Percentiles rank a stretch among this genome's conserved stretches.
Evolutionary conservation across 2,329 filamentous ascomycete species (phyloP).

Genomic region (Cladosporium sp.): DNA sequence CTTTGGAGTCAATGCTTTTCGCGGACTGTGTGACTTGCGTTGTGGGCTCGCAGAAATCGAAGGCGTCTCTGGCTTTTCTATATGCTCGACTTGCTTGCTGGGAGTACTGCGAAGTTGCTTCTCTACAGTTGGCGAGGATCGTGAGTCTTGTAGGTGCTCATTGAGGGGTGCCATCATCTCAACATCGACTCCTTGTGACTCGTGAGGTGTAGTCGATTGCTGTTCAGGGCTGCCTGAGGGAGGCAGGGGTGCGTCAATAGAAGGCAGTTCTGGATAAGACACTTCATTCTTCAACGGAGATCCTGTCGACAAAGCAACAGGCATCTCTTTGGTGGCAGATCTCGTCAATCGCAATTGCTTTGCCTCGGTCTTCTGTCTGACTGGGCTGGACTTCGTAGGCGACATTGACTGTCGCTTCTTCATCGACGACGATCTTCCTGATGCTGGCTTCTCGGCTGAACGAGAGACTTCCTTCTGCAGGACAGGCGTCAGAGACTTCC

Average conservation of each 20-base stretch:
- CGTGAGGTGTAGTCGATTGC: not conserved
- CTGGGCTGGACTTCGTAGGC: not conserved
- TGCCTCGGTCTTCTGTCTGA: not conserved
- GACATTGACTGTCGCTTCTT: slow-evolving; percentile 17
- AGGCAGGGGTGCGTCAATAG: not conserved
- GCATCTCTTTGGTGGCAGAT: slow-evolving; percentile 5
- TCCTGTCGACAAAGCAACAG: not conserved
- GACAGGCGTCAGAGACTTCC: slow-evolving; percentile 32
- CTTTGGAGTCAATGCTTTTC: not conserved
- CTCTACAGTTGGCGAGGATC: slow-evolving; percentile 24
- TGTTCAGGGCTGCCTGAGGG: not conserved
- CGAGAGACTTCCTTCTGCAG: slow-evolving; percentile 28
- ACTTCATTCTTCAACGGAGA: slow-evolving; percentile 17
- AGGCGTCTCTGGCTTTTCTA: slow-evolving; percentile 14
- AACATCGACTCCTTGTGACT: slow-evolving; percentile 11
- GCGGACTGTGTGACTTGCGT: slow-evolving; percentile 10
- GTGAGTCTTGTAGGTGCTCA: slow-evolving; percentile 18
- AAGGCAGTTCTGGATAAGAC: slow-evolving; percentile 22
- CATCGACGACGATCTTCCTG: slow-evolving; percentile 6
- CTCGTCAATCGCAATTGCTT: not conserved
- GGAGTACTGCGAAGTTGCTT: slow-evolving; percentile 27
- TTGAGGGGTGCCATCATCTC: slow-evolving; percentile 15
- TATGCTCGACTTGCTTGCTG: slow-evolving; percentile 8
- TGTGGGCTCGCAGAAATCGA: not conserved
- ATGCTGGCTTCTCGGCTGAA: slow-evolving; percentile 24